Conservation (phyloP, 2,329 filamentous ascomycete species). For the Trichoderma citrinoviride region DNA sequence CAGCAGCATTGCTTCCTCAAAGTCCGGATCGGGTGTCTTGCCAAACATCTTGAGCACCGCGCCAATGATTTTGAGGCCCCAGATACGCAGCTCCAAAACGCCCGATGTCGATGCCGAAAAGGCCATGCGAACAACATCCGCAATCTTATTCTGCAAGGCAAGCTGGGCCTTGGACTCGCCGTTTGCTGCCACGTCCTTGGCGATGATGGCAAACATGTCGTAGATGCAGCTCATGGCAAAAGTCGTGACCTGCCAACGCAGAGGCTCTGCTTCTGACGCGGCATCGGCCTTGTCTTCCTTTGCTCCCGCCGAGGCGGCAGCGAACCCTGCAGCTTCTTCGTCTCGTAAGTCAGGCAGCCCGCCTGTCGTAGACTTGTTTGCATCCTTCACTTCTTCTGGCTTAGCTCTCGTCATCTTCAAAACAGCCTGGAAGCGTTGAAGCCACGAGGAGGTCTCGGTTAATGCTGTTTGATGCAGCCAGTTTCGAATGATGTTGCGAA, state of each 20-base stretch:
- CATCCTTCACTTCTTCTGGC: slow-evolving; percentile 51
- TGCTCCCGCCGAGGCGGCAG: slow-evolving; percentile 63
- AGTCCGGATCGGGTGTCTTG: slow-evolving; percentile 91
- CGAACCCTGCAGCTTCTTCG: slow-evolving; percentile 95
- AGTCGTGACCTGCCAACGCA: slow-evolving; percentile 92
- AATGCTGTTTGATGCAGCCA: slow-evolving; percentile 92
- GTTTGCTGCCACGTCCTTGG: slow-evolving; percentile 73
- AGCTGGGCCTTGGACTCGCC: slow-evolving; percentile 75
- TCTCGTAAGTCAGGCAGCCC: slow-evolving; percentile 79
- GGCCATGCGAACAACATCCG: slow-evolving; percentile 92
- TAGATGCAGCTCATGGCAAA: slow-evolving; percentile 89
- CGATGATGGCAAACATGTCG: slow-evolving; percentile 75
- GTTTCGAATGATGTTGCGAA: slow-evolving; percentile 84
- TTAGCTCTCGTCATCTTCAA: slow-evolving; percentile 82
- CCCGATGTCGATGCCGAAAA: slow-evolving; percentile 96
- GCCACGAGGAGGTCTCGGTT: slow-evolving; percentile 76
- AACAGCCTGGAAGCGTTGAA: slow-evolving; percentile 82
- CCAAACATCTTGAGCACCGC: slow-evolving; percentile 95
- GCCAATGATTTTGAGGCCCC: slow-evolving; percentile 90
- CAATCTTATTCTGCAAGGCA: slow-evolving; percentile 77
- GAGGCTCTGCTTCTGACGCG: slow-evolving; percentile 72
- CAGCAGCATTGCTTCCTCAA: slow-evolving; percentile 91
- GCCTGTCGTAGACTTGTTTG: slow-evolving; percentile 44
- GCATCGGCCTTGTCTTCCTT: slow-evolving; percentile 55
- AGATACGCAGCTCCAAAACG: slow-evolving; percentile 83